phyloP scores from a whole-genome alignment of 257 asterid genomes.

The Cynanchum wilfordii region DNA sequence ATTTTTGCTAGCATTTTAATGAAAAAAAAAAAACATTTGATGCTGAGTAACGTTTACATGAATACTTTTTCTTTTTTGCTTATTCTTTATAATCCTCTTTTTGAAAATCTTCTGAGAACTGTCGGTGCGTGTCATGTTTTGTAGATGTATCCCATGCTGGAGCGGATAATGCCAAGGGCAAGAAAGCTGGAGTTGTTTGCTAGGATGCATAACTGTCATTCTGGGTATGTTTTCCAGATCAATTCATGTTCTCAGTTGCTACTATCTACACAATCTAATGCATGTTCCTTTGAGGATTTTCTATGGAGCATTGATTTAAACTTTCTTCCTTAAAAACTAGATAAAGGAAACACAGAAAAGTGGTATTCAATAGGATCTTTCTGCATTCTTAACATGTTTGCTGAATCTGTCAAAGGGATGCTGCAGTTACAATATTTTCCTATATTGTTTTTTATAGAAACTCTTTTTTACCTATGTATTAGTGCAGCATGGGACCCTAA shows the following conservation, averaged over 20 bases:
- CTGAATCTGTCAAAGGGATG: not conserved
- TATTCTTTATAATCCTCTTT: not conserved
- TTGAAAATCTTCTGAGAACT: not conserved
- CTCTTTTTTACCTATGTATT: not conserved
- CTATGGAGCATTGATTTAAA: not conserved
- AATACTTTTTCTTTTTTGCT: not conserved
- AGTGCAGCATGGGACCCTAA: not conserved
- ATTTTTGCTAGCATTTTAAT: not conserved
- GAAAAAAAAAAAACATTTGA: not conserved
- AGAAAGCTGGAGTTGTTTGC: conserved; percentile 98
- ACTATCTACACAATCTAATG: not conserved
- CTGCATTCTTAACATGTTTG: not conserved
- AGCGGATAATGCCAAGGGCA: conserved; percentile 92
- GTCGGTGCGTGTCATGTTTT: conserved; percentile 10
- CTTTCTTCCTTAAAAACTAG: not conserved
- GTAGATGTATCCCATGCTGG: conserved; percentile 94
- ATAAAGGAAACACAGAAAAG: not conserved
- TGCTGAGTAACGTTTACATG: not conserved
- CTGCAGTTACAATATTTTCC: not conserved
- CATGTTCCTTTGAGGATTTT: not conserved
- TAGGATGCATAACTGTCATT: conserved; percentile 83
- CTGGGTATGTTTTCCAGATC: conserved; percentile 63
- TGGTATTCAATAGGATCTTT: not conserved
- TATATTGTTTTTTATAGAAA: not conserved
- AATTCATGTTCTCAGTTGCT: not conserved